Evolutionary conservation across 192 early-diverging fungal species (phyloP).

Genomic region (Bifiguratus adelaidae): DNA sequence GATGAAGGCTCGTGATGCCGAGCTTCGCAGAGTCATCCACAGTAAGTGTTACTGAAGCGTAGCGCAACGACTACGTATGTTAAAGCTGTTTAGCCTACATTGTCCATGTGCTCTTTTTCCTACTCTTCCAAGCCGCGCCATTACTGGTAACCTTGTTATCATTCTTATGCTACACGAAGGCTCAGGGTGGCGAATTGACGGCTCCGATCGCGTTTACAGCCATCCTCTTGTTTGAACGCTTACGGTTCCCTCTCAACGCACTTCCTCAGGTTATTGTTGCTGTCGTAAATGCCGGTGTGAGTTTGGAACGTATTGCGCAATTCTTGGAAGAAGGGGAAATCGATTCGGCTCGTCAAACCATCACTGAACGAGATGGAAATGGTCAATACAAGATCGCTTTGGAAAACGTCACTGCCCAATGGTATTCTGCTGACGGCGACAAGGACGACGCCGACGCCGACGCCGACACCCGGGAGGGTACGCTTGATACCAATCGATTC

Average conservation of each 20-base stretch:
- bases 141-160: conserved; percentile 18
- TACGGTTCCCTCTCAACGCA: conserved; percentile 74
- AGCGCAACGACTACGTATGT: too few relatives aligned
- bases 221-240: conserved; percentile 77
- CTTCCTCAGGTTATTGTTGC: conserved; percentile 70
- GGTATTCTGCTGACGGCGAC: conserved; percentile 21
- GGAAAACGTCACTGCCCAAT: conserved; percentile 18
- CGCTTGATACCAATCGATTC: conserved; percentile 27
- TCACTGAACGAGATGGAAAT: not conserved
- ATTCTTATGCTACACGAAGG: conserved; percentile 17
- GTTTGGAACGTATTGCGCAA: conserved; percentile 27
- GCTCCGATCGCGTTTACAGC: conserved; percentile 73
- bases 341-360: conserved; percentile 17
- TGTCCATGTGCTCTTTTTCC: not conserved
- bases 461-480: not conserved
- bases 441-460: conserved; percentile 5
- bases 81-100: conserved; percentile 9
- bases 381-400: conserved; percentile 20
- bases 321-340: conserved; percentile 34
- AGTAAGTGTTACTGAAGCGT: conserved; percentile 10
- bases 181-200: conserved; percentile 37
- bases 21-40: conserved; percentile 29
- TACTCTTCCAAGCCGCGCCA: conserved; percentile 4
- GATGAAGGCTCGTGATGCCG: conserved; percentile 31
- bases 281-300: conserved; percentile 63